Conservation (phyloP, 495 filamentous ascomycete species). For the Cudoniella acicularis region DNA sequence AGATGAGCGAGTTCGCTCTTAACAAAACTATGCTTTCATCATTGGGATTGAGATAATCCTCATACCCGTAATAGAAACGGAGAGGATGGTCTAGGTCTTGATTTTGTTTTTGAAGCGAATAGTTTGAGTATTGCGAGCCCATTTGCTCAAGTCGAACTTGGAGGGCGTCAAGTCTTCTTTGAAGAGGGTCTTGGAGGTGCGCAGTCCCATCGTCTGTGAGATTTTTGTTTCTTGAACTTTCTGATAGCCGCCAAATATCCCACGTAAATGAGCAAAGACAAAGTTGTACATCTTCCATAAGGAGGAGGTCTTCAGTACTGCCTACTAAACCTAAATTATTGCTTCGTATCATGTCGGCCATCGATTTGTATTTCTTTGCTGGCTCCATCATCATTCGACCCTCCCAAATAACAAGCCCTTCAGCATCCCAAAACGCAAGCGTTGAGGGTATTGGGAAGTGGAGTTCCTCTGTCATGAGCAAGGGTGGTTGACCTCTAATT, state of each 20-base stretch:
- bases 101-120: not conserved
- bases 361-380: constrained; percentile 7
- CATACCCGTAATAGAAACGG: constrained; percentile 16
- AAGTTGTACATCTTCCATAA: constrained; percentile 28
- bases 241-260: constrained; percentile 11
- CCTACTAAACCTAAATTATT: not conserved
- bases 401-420: constrained; percentile 22
- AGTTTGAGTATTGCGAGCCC: not conserved
- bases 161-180: constrained; percentile 13
- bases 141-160: constrained; percentile 12
- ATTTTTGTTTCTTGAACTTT: not conserved
- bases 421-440: constrained; percentile 14
- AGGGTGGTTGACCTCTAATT: constrained; percentile 16
- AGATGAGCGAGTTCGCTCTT: constrained; percentile 13
- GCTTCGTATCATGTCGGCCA: constrained; percentile 14
- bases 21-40: constrained; percentile 8
- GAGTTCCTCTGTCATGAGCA: constrained; percentile 22
- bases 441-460: constrained; percentile 19
- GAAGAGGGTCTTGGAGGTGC: constrained; percentile 8
- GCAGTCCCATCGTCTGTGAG: constrained; percentile 3
- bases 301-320: constrained; percentile 1
- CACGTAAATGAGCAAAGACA: constrained; percentile 20
- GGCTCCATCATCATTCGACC: constrained; percentile 16
- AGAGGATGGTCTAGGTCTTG: constrained; percentile 6
- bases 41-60: constrained; percentile 15